Percentiles rank a stretch among this genome's conserved stretches.
These are phyloP conservation scores for Boechera retrofracta DNA, from an alignment of 345 rosid genomes.

Conservation along the genomic window DNA sequence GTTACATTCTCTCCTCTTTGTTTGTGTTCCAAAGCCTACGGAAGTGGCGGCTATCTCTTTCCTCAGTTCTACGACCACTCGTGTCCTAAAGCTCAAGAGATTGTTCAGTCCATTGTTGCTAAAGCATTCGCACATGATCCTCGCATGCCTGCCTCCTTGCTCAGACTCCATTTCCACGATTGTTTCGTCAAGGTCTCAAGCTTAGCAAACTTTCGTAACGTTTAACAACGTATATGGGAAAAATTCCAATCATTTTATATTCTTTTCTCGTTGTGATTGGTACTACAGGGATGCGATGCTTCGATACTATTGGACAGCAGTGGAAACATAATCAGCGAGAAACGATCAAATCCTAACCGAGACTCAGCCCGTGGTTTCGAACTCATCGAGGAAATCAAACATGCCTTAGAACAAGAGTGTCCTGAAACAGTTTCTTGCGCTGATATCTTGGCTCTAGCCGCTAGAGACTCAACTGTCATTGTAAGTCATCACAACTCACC, in stretches of 20 bases:
- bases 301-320: slow-evolving; percentile 72
- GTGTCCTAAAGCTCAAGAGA: slow-evolving; percentile 67
- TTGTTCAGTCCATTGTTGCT: slow-evolving; percentile 59
- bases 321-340: slow-evolving; percentile 66
- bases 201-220: not conserved
- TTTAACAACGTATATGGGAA: not conserved
- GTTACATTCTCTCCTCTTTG: slow-evolving; percentile 56
- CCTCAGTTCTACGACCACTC: slow-evolving; percentile 73
- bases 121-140: slow-evolving; percentile 59
- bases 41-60: slow-evolving; percentile 52
- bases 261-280: not conserved
- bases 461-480: slow-evolving; percentile 89
- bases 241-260: not conserved
- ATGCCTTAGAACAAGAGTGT: slow-evolving; percentile 76
- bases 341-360: slow-evolving; percentile 73
- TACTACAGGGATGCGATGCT: slow-evolving; percentile 80
- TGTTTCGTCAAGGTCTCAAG: slow-evolving; percentile 71
- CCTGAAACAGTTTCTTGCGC: slow-evolving; percentile 87
- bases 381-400: slow-evolving; percentile 77
- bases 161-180: slow-evolving; percentile 83
- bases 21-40: slow-evolving; percentile 46
- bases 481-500: slow-evolving; percentile 48
- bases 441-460: slow-evolving; percentile 75
- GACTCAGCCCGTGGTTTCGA: slow-evolving; percentile 85
- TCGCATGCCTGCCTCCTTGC: slow-evolving; percentile 80